A percentile compares a stretch with the other conserved stretches of the same genome.
Evolutionary conservation across 805 yeast species (phyloP).

Genomic region (Saccharomycopsis sp.): DNA sequence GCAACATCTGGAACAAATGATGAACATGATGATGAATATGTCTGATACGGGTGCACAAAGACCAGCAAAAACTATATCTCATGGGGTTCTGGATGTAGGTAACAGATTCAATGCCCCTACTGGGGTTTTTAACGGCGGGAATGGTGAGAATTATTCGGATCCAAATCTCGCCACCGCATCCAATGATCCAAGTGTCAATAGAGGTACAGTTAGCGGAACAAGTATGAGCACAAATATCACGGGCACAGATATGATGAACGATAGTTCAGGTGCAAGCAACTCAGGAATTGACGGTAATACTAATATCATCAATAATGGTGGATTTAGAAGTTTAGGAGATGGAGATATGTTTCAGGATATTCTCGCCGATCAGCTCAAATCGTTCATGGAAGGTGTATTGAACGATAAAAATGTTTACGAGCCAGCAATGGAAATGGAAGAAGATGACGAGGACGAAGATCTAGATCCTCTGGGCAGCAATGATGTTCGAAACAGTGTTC

Average conservation of each 20-base stretch:
- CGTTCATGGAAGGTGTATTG: slow-evolving; percentile 3
- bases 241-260: background rate
- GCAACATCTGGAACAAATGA: background rate
- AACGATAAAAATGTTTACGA: background rate
- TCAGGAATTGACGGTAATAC: background rate
- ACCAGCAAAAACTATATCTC: background rate
- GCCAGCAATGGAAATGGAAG: background rate
- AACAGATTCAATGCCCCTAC: background rate
- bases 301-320: background rate
- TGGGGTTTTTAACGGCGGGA: too few relatives aligned
- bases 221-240: background rate
- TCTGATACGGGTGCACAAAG: background rate
- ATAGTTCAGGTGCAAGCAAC: background rate
- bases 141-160: background rate
- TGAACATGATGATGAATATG: background rate
- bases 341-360: background rate
- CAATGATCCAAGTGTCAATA: background rate
- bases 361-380: background rate
- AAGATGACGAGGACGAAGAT: background rate
- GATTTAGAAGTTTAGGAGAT: background rate
- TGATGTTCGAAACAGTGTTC: background rate
- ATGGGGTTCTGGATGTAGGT: background rate
- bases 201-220: background rate
- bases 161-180: background rate
- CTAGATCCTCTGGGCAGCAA: background rate